These are phyloP conservation scores for Colletotrichum tamarilloi DNA, from an alignment of 2,329 filamentous ascomycete species.

Conservation along the genomic window DNA sequence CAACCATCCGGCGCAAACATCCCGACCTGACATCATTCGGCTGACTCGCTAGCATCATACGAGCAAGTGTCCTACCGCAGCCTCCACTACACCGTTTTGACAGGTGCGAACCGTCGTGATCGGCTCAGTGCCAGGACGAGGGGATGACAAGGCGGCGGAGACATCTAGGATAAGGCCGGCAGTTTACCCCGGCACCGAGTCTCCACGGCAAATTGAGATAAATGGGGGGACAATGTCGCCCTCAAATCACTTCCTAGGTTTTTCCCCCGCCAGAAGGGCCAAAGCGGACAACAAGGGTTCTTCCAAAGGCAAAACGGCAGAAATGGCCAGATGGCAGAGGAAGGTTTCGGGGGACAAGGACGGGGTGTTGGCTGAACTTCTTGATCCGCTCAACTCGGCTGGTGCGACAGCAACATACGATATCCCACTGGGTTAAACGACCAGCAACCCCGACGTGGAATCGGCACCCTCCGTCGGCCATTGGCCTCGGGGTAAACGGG, in stretches of 20 bases:
- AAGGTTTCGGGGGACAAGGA: neutral
- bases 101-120: constrained; percentile 25
- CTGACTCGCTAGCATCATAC: constrained; percentile 32
- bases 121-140: constrained; percentile 21
- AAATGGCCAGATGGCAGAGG: neutral
- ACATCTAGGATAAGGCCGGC: constrained; percentile 14
- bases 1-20: neutral
- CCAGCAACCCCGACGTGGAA: neutral
- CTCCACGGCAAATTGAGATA: constrained; percentile 2
- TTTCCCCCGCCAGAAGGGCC: constrained; percentile 21
- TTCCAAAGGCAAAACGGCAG: constrained; percentile 12
- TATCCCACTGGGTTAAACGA: neutral
- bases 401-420: constrained; percentile 21
- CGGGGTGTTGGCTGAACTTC: neutral
- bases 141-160: constrained; percentile 27
- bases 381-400: neutral
- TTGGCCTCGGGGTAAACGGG: constrained; percentile 6
- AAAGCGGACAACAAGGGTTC: constrained; percentile 20
- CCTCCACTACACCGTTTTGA: constrained; percentile 17
- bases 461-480: constrained; percentile 1
- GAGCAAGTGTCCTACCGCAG: neutral
- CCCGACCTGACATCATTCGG: constrained; percentile 17
- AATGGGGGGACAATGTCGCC: constrained; percentile 11
- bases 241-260: neutral
- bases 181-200: constrained; percentile 6